Evolutionary conservation across 2,329 filamentous ascomycete genomes (phyloP), one percentile per base, ranked within the genome.

Genomic region (Pseudocercospora fuligena): DNA sequence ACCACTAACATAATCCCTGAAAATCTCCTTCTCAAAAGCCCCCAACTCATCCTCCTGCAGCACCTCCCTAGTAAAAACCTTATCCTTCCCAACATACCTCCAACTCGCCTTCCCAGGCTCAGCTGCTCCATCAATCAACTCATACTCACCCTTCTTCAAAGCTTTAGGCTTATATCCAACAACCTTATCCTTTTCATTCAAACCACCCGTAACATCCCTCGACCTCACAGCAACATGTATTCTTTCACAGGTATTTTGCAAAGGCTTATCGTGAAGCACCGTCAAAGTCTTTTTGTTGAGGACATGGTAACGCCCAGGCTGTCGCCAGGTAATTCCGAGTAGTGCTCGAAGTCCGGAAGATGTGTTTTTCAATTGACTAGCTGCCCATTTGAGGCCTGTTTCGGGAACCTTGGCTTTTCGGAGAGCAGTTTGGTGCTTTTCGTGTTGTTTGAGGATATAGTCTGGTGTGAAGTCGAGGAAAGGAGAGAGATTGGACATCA

Each of bases 401-500:
- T 21, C 29, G 5, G 68, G 68, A 1, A 64, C 66, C 14, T 68
- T 60, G 14, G 63, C 61, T 14, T 62, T 40, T n/a, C 8, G 21
- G 19, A 66, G 63, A 33, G 43, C 43, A 27, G 56, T 14, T 14
- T 64, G 63, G 12, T 70, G 63, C 40, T 63, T 66, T 29, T 61
- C 62, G 49, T 63, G 61, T 56, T 65, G 59, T 25, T 69, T 65
- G 2, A 67, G 62, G 40, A 78, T 64, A 56, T 75, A 76, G 9
- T 73, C 69, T 21, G 73, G 70, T 58, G 75, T 73, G 63, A 79
- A 79, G 19, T 75, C 65, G 54, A 79, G 73, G 72, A 74, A 78
- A 23, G 76, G 71, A 4, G 60, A 21, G 0, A 69, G 21, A 5
- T 67, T 63, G 4, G 62, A 75, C 77, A 82, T 80, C 79, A 81